Evolutionary conservation across 805 yeast species (phyloP).

Genomic region (Jamesozyma spencerorum): DNA sequence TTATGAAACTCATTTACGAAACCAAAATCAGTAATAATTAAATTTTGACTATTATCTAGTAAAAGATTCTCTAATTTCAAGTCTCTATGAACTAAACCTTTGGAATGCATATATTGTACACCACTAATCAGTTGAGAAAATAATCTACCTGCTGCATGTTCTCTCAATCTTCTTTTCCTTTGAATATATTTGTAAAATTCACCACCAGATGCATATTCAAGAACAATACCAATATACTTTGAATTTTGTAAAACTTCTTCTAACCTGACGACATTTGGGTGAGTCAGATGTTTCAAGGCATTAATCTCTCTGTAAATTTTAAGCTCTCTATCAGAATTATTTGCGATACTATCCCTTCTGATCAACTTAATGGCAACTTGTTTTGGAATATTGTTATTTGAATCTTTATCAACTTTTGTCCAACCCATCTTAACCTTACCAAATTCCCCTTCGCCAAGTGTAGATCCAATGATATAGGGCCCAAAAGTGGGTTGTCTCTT

Average conservation of each 20-base stretch:
- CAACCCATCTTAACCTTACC: constrained; percentile 96
- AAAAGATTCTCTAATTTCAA: constrained; percentile 80
- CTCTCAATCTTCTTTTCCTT: constrained; percentile 78
- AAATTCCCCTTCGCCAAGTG: constrained; percentile 96
- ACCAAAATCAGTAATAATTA: constrained; percentile 85
- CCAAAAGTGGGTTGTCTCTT: constrained; percentile 79
- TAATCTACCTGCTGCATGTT: constrained; percentile 71
- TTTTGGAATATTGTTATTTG: constrained; percentile 35
- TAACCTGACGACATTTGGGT: constrained; percentile 85
- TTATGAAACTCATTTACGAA: constrained; percentile 72
- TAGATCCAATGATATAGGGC: constrained; percentile 79
- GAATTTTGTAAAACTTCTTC: constrained; percentile 93
- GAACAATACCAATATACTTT: constrained; percentile 89
- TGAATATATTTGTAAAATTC: constrained; percentile 90
- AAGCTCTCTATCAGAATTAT: constrained; percentile 75
- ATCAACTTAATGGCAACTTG: constrained; percentile 93
- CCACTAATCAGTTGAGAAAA: constrained; percentile 93
- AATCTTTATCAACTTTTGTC: constrained; percentile 42
- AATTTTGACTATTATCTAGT: constrained; percentile 77
- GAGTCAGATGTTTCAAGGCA: constrained; percentile 74
- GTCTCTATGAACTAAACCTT: constrained; percentile 87
- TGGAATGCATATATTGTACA: constrained; percentile 85
- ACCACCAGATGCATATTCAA: constrained; percentile 96
- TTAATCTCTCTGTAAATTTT: constrained; percentile 91
- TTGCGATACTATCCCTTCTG: constrained; percentile 78